These are phyloP conservation scores for Sonneratia alba DNA, from an alignment of 345 rosid species.

Conservation along the genomic window DNA sequence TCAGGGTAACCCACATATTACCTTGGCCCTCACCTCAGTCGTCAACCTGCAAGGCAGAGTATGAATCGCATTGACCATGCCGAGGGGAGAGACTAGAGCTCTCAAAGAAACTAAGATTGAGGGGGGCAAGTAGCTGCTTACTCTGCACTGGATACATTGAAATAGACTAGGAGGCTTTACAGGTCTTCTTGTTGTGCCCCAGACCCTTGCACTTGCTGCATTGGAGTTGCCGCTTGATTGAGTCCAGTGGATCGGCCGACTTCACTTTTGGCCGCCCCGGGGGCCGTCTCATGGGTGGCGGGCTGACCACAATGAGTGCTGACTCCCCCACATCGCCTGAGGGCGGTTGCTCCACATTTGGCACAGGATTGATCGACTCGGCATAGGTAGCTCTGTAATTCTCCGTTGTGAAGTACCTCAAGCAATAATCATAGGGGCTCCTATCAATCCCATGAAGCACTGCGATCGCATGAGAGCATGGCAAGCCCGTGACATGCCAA, in stretches of 20 bases:
- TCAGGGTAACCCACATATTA: neutral
- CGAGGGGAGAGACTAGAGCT: too few relatives aligned
- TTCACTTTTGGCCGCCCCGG: slow-evolving; percentile 80
- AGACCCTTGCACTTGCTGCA: slow-evolving; percentile 97
- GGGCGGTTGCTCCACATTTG: slow-evolving; percentile 53
- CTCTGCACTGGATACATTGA: slow-evolving; percentile 7
- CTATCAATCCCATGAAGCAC: slow-evolving; percentile 47
- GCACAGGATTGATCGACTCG: slow-evolving; percentile 72
- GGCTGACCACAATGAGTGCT: slow-evolving; percentile 42
- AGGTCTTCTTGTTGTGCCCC: slow-evolving; percentile 92
- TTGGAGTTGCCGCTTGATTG: slow-evolving; percentile 75
- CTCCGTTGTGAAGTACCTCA: slow-evolving; percentile 50
- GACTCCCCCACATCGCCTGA: slow-evolving; percentile 31
- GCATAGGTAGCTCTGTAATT: slow-evolving; percentile 45
- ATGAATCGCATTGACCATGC: neutral
- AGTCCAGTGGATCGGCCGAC: slow-evolving; percentile 49
- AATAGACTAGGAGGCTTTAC: slow-evolving; percentile 42
- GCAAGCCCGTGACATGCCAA: slow-evolving; percentile 68
- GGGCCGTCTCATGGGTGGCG: slow-evolving; percentile 79
- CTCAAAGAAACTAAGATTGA: neutral
- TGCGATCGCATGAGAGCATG: slow-evolving; percentile 81
- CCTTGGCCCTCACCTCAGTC: neutral
- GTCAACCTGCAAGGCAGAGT: neutral
- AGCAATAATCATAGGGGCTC: slow-evolving; percentile 72
- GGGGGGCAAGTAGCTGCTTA: neutral